These are phyloP conservation scores for Nakazawaea ishiwadae DNA, from an alignment of 805 yeast species.

Conservation along the genomic window DNA sequence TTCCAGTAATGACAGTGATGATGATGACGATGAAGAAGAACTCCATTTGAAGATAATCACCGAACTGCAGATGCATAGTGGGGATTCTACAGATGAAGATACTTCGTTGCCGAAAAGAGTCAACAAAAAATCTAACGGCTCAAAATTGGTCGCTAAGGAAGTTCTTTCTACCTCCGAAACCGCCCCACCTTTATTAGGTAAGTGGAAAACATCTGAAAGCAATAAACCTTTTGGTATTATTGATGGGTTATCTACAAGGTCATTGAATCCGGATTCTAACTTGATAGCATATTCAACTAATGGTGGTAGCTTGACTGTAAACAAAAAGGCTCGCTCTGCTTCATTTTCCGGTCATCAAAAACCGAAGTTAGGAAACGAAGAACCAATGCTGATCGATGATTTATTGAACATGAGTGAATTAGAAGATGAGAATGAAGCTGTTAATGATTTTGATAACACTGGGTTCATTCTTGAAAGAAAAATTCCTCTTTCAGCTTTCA, in stretches of 20 bases:
- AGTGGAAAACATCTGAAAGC: conserved; percentile 77
- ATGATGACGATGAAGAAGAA: conserved; percentile 22
- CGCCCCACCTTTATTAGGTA: conserved; percentile 88
- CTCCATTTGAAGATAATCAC: neutral
- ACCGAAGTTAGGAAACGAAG: conserved; percentile 1
- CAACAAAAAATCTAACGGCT: conserved; percentile 45
- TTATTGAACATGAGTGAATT: conserved; percentile 83
- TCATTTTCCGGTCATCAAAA: neutral
- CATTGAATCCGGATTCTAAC: conserved; percentile 48
- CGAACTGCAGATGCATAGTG: conserved; percentile 37
- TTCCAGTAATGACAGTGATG: conserved; percentile 16
- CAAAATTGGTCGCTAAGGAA: conserved; percentile 86
- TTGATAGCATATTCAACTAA: conserved; percentile 15
- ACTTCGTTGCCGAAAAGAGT: conserved; percentile 71
- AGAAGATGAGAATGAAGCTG: conserved; percentile 57
- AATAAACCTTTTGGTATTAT: conserved; percentile 86
- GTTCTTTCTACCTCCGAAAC: conserved; percentile 85
- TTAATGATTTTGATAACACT: neutral
- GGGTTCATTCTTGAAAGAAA: conserved; percentile 22
- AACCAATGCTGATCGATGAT: conserved; percentile 58
- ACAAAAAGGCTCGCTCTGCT: neutral
- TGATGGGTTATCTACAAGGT: conserved; percentile 89
- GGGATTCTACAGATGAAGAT: conserved; percentile 94
- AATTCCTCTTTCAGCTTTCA: conserved; percentile 85
- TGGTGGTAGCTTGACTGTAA: neutral